Evolutionary conservation across 345 rosid genomes (phyloP).

Genomic region (Capsella bursapastoris): DNA sequence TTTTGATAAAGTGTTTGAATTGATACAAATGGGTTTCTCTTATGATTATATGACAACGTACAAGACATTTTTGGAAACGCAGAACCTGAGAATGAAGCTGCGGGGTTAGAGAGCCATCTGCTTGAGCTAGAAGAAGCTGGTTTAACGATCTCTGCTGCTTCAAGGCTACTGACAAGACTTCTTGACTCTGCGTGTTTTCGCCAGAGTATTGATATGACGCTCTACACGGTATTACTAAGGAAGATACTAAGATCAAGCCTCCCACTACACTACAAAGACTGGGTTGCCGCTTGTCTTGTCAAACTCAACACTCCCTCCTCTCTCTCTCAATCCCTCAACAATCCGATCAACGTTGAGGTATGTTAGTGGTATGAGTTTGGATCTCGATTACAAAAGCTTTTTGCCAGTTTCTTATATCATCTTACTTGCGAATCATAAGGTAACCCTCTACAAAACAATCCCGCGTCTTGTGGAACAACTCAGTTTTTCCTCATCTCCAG

Average conservation of each 20-base stretch:
- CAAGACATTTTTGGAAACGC: conserved; percentile 42
- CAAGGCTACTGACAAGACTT: conserved; percentile 73
- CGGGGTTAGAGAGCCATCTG: conserved; percentile 59
- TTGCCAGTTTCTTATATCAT: background rate
- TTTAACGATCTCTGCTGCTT: conserved; percentile 67
- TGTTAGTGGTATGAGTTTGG: conserved; percentile 36
- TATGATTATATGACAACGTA: conserved; percentile 8
- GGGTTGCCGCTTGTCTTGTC: conserved; percentile 81
- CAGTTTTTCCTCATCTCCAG: conserved; percentile 53
- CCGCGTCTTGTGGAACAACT: conserved; percentile 76
- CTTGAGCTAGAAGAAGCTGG: conserved; percentile 82
- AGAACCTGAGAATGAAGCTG: conserved; percentile 57
- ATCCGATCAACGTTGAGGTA: conserved; percentile 69
- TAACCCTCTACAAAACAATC: conserved; percentile 62
- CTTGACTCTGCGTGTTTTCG: conserved; percentile 67
- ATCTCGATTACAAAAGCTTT: background rate
- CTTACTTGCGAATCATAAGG: conserved; percentile 24
- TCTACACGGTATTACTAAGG: conserved; percentile 39
- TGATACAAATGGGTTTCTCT: background rate
- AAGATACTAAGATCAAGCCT: conserved; percentile 44
- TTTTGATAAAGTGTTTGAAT: background rate
- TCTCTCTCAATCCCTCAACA: conserved; percentile 44
- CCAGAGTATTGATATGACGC: conserved; percentile 2
- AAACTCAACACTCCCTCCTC: conserved; percentile 58
- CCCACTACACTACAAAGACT: conserved; percentile 60